These are phyloP conservation scores for Boletus rufocinnamomeus DNA, from an alignment of 768 basidiomycete species.

Conservation along the genomic window DNA sequence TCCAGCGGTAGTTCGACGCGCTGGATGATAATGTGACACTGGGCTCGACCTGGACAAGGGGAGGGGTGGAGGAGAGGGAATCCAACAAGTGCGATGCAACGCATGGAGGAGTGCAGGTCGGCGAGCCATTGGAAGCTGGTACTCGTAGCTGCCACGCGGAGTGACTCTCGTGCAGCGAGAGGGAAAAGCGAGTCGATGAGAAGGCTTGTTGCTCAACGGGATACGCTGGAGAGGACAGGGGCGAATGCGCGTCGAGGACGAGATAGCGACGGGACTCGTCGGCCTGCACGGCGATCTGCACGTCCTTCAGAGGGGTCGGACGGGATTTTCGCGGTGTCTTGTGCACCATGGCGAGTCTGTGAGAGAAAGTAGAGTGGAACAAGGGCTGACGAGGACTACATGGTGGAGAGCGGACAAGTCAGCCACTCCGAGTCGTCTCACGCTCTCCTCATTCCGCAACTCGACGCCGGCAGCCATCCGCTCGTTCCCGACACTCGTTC, in stretches of 20 bases:
- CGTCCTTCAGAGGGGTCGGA: constrained; percentile 19
- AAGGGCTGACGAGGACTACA: neutral
- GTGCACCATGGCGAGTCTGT: constrained; percentile 4
- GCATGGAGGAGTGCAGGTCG: neutral
- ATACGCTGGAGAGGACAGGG: constrained; percentile 3
- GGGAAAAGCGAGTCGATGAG: neutral
- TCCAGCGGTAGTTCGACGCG: neutral
- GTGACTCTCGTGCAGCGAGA: neutral
- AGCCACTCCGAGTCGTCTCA: constrained; percentile 25
- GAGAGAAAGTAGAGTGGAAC: neutral
- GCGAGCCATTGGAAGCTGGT: neutral
- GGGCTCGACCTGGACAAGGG: neutral
- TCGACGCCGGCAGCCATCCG: neutral
- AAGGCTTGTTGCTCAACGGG: constrained; percentile 2
- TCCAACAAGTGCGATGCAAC: constrained; percentile 10
- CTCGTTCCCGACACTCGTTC: constrained; percentile 9
- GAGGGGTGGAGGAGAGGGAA: neutral
- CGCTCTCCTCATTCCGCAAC: neutral
- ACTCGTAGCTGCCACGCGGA: constrained; percentile 1
- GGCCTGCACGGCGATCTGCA: constrained; percentile 21
- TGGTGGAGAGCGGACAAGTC: constrained; percentile 12
- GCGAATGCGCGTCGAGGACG: constrained; percentile 11
- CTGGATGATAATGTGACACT: neutral
- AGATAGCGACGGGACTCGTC: constrained; percentile 14
- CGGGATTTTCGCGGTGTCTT: constrained; percentile 4